phyloP scores from a whole-genome alignment of 2,329 filamentous ascomycete genomes.

The Pyrenochaeta sp. region DNA sequence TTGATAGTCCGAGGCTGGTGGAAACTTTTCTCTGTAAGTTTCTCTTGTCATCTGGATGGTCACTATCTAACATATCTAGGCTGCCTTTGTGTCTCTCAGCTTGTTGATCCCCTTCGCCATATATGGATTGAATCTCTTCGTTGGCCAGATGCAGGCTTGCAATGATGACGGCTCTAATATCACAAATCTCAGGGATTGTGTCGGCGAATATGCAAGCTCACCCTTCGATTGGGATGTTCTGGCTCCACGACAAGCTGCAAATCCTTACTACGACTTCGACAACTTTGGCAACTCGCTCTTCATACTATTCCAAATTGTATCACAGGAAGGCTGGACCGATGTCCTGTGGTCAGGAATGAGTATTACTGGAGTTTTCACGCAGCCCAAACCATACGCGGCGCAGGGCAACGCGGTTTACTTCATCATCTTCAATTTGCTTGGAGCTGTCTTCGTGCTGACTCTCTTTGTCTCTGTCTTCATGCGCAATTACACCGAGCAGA shows the following conservation, averaged over 20 bases:
- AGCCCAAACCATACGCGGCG: slow-evolving; percentile 73
- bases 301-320: slow-evolving; percentile 98
- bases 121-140: slow-evolving; percentile 93
- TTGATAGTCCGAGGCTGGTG: slow-evolving; percentile 92
- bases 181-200: slow-evolving; percentile 74
- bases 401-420: slow-evolving; percentile 94
- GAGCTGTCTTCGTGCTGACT: slow-evolving; percentile 94
- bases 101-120: slow-evolving; percentile 96
- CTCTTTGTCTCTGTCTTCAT: slow-evolving; percentile 99
- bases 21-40: slow-evolving; percentile 84
- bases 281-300: slow-evolving; percentile 93
- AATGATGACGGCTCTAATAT: slow-evolving; percentile 73
- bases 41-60: not conserved
- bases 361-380: slow-evolving; percentile 78
- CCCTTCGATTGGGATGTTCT: slow-evolving; percentile 88
- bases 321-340: slow-evolving; percentile 96
- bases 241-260: slow-evolving; percentile 80
- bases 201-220: slow-evolving; percentile 79
- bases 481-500: slow-evolving; percentile 99
- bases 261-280: slow-evolving; percentile 91
- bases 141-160: slow-evolving; percentile 79
- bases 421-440: slow-evolving; percentile 93
- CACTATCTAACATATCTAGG: slow-evolving; percentile 51
- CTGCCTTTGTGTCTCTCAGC: slow-evolving; percentile 92
- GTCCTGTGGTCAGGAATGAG: slow-evolving; percentile 86